phyloP scores from a whole-genome alignment of 768 basidiomycete species.

The Asterophora parasitica region DNA sequence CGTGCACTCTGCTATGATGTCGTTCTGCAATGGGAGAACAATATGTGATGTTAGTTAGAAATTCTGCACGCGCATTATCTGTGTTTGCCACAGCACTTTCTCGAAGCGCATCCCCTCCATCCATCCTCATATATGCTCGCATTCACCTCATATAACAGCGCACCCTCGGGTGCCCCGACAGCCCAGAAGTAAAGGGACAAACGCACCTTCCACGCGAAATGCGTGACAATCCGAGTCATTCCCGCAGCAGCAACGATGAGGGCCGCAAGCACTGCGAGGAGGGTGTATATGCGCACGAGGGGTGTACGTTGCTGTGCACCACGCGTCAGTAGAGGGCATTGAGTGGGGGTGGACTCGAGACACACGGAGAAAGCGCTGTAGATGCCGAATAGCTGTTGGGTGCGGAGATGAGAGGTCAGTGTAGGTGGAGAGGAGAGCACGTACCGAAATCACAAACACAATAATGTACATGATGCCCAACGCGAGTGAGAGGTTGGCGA shows the following conservation, averaged over 20 bases:
- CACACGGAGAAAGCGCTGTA: conserved; percentile 47
- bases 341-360: conserved; percentile 1
- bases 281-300: conserved; percentile 53
- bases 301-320: conserved; percentile 47
- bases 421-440: neutral
- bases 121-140: no score
- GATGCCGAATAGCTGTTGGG: conserved; percentile 41
- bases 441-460: conserved; percentile 45
- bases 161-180: no score
- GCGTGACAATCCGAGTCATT: conserved; percentile 53
- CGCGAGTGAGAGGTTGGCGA: conserved; percentile 53
- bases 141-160: no score
- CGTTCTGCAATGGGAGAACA: conserved; percentile 32
- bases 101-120: no score
- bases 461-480: conserved; percentile 56
- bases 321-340: neutral
- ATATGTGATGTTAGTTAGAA: neutral
- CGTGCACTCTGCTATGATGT: conserved; percentile 55
- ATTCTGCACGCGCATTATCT: no score
- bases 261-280: conserved; percentile 41
- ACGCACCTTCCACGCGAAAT: conserved; percentile 64
- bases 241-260: conserved; percentile 48
- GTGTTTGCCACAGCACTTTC: no score
- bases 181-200: neutral
- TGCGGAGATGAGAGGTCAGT: neutral